Percentiles rank a stretch among this genome's conserved stretches.
Evolutionary conservation across 345 rosid species (phyloP).

Genomic region (Pistacia integerrima): DNA sequence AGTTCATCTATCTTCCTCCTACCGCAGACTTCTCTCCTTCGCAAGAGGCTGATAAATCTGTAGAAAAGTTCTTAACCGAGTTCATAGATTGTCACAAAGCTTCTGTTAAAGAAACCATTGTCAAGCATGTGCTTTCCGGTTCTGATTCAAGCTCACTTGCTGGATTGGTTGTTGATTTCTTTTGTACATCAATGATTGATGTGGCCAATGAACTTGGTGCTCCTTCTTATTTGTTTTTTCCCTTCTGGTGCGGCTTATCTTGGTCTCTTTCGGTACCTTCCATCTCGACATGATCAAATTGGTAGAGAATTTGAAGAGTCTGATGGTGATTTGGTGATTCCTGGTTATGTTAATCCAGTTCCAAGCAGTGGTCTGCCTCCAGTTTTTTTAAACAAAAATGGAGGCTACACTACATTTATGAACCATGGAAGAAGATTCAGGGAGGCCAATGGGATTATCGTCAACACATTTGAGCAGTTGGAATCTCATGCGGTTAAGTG

Average conservation of each 20-base stretch:
- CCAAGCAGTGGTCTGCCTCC: slow-evolving; percentile 27
- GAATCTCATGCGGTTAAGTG: slow-evolving; percentile 21
- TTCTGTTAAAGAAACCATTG: slow-evolving; percentile 21
- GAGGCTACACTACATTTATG: neutral
- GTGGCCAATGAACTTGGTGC: slow-evolving; percentile 35
- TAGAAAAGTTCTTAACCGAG: neutral
- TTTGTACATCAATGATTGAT: slow-evolving; percentile 35
- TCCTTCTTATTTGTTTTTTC: slow-evolving; percentile 39
- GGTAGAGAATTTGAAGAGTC: slow-evolving; percentile 7
- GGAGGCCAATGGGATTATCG: slow-evolving; percentile 30
- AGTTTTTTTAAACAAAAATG: neutral
- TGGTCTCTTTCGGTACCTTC: slow-evolving; percentile 20
- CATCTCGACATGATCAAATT: slow-evolving; percentile 9
- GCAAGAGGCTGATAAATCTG: neutral
- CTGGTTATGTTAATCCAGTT: slow-evolving; percentile 20
- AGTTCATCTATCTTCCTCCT: slow-evolving; percentile 16
- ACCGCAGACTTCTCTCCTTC: neutral
- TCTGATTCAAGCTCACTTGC: slow-evolving; percentile 10
- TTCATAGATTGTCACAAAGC: slow-evolving; percentile 21
- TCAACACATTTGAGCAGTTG: slow-evolving; percentile 30
- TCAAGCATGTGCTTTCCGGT: neutral
- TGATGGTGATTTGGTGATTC: slow-evolving; percentile 8
- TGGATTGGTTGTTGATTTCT: slow-evolving; percentile 41
- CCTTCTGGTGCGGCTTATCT: slow-evolving; percentile 27
- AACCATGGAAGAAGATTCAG: slow-evolving; percentile 18